phyloP scores from a whole-genome alignment of 2,329 filamentous ascomycete species.

The Sporothrix protearum region DNA sequence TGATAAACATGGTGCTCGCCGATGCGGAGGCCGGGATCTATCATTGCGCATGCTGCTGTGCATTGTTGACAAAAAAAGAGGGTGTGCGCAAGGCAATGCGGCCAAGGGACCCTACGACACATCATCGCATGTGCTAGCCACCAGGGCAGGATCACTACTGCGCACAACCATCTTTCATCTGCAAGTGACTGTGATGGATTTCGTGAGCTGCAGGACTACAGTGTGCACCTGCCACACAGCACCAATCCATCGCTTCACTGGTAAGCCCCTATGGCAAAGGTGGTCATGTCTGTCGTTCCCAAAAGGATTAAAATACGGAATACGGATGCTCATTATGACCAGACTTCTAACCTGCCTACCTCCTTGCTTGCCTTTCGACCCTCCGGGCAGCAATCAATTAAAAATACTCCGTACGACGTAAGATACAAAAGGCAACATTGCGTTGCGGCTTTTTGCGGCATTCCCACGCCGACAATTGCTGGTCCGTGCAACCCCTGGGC shows the following conservation, averaged over 20 bases:
- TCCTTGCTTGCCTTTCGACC: not conserved
- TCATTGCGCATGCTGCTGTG: not conserved
- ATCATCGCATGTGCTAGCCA: not conserved
- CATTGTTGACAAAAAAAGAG: not conserved
- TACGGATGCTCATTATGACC: not conserved
- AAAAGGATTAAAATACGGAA: not conserved
- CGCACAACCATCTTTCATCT: no score
- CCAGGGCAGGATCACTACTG: no score
- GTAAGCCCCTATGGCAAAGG: not conserved
- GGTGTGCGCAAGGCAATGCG: not conserved
- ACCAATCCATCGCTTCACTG: not conserved
- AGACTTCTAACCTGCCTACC: not conserved
- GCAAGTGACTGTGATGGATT: not conserved
- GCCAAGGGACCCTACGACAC: not conserved
- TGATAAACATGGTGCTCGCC: not conserved
- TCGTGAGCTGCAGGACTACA: not conserved
- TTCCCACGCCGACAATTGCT: not conserved
- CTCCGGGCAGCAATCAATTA: not conserved
- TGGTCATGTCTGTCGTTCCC: not conserved
- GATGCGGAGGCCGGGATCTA: slow-evolving; percentile 3
- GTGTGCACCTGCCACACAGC: not conserved
- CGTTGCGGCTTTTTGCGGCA: slow-evolving; percentile 6
- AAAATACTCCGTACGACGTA: not conserved
- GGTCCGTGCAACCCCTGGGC: not conserved
- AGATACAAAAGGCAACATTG: not conserved